phyloP scores from a whole-genome alignment of 345 rosid species.

The thale cress (Arabidopsis thaliana) region DNA sequence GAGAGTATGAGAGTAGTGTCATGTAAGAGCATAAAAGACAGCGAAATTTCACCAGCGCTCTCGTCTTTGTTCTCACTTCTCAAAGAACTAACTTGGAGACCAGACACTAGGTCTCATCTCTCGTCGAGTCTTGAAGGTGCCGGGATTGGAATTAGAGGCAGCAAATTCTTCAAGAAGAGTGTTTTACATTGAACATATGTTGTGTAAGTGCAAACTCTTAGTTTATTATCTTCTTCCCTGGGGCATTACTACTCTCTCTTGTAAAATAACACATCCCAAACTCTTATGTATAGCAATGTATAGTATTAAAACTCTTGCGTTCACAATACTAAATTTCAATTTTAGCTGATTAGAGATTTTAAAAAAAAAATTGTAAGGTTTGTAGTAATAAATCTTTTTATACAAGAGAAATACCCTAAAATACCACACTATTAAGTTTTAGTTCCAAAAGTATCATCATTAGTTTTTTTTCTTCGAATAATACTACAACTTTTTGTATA shows the following conservation, averaged over 20 bases:
- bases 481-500: too few relatives aligned
- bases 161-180: slow-evolving; percentile 73
- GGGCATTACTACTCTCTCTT: not conserved
- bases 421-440: too few relatives aligned
- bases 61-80: slow-evolving; percentile 71
- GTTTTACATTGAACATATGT: slow-evolving; percentile 13
- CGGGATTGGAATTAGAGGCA: slow-evolving; percentile 82
- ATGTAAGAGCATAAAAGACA: slow-evolving; percentile 72
- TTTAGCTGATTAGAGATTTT: not conserved
- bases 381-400: not conserved
- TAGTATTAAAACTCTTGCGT: slow-evolving; percentile 3
- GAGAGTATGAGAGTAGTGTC: slow-evolving; percentile 68
- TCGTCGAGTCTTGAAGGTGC: slow-evolving; percentile 62
- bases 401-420: too few relatives aligned
- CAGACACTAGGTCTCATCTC: slow-evolving; percentile 79
- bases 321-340: not conserved
- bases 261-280: slow-evolving; percentile 21
- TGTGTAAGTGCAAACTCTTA: slow-evolving; percentile 1
- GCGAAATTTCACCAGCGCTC: slow-evolving; percentile 74
- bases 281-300: slow-evolving; percentile 25
- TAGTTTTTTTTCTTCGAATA: too few relatives aligned
- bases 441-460: too few relatives aligned
- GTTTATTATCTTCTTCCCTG: not conserved
- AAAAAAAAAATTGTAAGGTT: too few relatives aligned
- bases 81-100: slow-evolving; percentile 89